Evolutionary conservation across 2,329 filamentous ascomycete genomes (phyloP).

Genomic region (Onygenales sp.): DNA sequence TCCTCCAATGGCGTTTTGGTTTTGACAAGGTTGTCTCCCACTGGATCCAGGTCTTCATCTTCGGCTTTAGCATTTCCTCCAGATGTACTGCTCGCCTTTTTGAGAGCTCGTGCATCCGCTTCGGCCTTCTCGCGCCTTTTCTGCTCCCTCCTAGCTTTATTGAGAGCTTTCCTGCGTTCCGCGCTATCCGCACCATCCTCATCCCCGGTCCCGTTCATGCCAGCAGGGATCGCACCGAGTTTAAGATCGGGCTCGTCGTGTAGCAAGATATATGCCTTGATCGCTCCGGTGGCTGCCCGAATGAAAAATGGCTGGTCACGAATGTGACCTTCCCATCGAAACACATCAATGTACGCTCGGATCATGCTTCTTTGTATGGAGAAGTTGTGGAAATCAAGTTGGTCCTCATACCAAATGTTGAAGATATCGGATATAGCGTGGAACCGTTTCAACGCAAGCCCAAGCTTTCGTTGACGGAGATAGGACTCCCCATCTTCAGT

Average conservation of each 20-base stretch:
- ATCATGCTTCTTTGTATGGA: conserved; percentile 95
- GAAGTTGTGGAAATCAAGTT: conserved; percentile 98
- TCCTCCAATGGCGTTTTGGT: conserved; percentile 77
- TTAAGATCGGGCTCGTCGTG: conserved; percentile 61
- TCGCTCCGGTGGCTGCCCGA: conserved; percentile 69
- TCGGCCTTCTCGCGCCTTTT: conserved; percentile 67
- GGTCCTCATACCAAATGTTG: conserved; percentile 94
- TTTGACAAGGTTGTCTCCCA: conserved; percentile 67
- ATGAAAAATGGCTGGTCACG: conserved; percentile 91
- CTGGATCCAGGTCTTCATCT: conserved; percentile 85
- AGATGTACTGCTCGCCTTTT: conserved; percentile 60
- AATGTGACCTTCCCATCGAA: conserved; percentile 87
- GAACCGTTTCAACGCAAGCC: conserved; percentile 85
- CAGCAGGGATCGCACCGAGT: conserved; percentile 52
- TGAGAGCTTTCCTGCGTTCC: conserved; percentile 76
- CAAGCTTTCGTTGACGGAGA: conserved; percentile 69
- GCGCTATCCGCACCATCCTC: conserved; percentile 44
- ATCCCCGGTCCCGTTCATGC: conserved; percentile 41
- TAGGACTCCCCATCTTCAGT: conserved; percentile 92
- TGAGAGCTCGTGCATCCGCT: conserved; percentile 74
- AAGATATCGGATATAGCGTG: conserved; percentile 85
- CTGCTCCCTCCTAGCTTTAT: conserved; percentile 80
- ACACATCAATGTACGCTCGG: conserved; percentile 88
- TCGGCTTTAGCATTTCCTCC: conserved; percentile 50
- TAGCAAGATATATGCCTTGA: conserved; percentile 70